These are phyloP conservation scores for Fusarium udum DNA, from an alignment of 2,329 filamentous ascomycete species.

Conservation along the genomic window DNA sequence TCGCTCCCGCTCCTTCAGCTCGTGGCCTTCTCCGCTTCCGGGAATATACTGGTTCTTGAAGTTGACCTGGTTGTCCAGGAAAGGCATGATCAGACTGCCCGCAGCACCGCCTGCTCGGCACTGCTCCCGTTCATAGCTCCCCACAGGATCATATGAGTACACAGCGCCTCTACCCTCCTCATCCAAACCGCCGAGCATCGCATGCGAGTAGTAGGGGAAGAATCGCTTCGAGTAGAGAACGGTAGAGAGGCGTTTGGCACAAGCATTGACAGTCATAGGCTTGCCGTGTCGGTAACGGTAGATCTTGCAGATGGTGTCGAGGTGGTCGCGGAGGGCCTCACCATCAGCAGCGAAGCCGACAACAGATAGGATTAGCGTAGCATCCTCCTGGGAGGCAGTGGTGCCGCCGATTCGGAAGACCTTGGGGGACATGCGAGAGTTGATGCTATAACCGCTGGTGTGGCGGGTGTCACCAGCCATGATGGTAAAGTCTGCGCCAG, in stretches of 20 bases:
- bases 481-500: constrained; percentile 93
- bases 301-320: constrained; percentile 97
- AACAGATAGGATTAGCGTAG: constrained; percentile 88
- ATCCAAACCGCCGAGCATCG: constrained; percentile 92
- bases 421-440: constrained; percentile 93
- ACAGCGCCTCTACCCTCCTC: constrained; percentile 94
- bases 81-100: constrained; percentile 96
- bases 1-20: constrained; percentile 75
- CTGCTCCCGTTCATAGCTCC: constrained; percentile 96
- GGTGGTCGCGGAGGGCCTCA: constrained; percentile 89
- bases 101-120: constrained; percentile 93
- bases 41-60: constrained; percentile 98
- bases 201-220: constrained; percentile 98
- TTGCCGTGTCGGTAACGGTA: constrained; percentile 99
- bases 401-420: constrained; percentile 97
- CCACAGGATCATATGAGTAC: constrained; percentile 97
- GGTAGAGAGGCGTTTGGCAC: constrained; percentile 92
- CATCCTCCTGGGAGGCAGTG: constrained; percentile 83
- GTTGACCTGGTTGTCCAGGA: constrained; percentile 99
- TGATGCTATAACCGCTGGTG: constrained; percentile 98
- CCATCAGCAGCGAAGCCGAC: constrained; percentile 97
- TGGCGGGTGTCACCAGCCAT: constrained; percentile 97
- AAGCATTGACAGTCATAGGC: constrained; percentile 92
- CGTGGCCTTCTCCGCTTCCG: constrained; percentile 84
- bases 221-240: constrained; percentile 98